Evolutionary conservation across 2,329 filamentous ascomycete genomes (phyloP).

Genomic region (Zymoseptoria ardabiliae): DNA sequence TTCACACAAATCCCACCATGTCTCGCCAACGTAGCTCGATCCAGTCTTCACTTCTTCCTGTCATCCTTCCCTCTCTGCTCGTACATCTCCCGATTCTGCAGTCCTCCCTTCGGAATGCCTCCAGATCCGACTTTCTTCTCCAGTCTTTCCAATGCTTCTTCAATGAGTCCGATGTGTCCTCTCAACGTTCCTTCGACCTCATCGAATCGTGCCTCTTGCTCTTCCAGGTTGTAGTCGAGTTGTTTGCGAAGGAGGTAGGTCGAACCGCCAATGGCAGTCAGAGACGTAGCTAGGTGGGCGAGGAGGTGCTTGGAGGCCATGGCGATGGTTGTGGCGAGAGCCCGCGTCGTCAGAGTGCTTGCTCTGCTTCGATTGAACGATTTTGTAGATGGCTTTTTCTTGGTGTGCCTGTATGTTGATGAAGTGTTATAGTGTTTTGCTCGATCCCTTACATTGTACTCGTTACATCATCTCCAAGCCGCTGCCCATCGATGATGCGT

Average conservation of each 20-base stretch:
- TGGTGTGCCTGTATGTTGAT: too few relatives aligned
- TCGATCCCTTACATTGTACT: not conserved
- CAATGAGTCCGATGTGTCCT: slow-evolving; percentile 42
- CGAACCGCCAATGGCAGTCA: slow-evolving; percentile 11
- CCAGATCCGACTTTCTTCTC: slow-evolving; percentile 33
- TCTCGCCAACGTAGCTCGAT: not conserved
- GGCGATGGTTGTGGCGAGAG: not conserved
- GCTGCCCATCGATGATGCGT: not conserved
- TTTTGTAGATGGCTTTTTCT: too few relatives aligned
- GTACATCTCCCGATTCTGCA: slow-evolving; percentile 15
- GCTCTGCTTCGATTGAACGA: not conserved
- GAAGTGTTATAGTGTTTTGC: too few relatives aligned
- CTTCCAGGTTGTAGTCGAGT: slow-evolving; percentile 37
- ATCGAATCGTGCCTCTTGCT: slow-evolving; percentile 43
- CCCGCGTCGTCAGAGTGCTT: not conserved
- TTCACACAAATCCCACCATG: not conserved
- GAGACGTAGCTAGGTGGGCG: slow-evolving; percentile 6
- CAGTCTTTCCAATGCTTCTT: slow-evolving; percentile 40
- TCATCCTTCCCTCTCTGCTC: slow-evolving; percentile 15
- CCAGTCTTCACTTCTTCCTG: slow-evolving; percentile 5
- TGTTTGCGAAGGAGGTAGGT: slow-evolving; percentile 14
- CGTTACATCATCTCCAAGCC: not conserved
- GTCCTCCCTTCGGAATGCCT: slow-evolving; percentile 22
- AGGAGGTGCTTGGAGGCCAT: slow-evolving; percentile 5
- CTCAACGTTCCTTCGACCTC: slow-evolving; percentile 42